Evolutionary conservation across 768 basidiomycete species (phyloP).

Genomic region (Paxillus rubicundulus): DNA sequence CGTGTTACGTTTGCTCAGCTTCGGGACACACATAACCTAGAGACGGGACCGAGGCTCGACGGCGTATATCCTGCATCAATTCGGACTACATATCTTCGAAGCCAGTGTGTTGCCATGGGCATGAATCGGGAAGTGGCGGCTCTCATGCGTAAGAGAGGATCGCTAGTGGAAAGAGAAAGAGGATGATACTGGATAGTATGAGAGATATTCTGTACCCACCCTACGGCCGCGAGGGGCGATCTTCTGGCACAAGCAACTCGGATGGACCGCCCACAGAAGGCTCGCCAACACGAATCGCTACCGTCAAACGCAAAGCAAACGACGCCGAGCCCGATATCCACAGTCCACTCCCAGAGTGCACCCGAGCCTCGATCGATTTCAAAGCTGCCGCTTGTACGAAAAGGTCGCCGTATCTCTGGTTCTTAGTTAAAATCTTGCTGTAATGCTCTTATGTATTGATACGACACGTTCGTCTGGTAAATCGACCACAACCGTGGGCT

Average conservation of each 20-base stretch:
- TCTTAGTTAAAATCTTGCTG: constrained; percentile 9
- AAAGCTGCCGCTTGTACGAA: constrained; percentile 44
- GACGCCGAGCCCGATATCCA: constrained; percentile 71
- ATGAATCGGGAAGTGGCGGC: too few species aligned
- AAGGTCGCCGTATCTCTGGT: constrained; percentile 28
- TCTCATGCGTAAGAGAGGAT: constrained; percentile 49
- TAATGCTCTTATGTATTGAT: constrained; percentile 11
- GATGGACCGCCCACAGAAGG: constrained; percentile 18
- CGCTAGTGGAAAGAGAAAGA: constrained; percentile 66
- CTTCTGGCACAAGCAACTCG: constrained; percentile 22
- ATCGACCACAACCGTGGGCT: constrained; percentile 45
- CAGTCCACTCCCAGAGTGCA: constrained; percentile 63
- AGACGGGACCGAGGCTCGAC: too few species aligned
- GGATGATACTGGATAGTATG: constrained; percentile 86
- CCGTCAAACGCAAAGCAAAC: constrained; percentile 86
- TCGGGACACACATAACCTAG: too few species aligned
- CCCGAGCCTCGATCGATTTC: constrained; percentile 53
- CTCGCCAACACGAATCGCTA: constrained; percentile 41
- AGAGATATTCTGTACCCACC: constrained; percentile 65
- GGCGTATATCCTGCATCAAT: too few species aligned
- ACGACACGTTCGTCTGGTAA: constrained; percentile 31
- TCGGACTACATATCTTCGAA: too few species aligned
- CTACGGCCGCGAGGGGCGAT: background rate
- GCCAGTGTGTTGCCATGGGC: too few species aligned
- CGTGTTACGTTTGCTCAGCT: too few species aligned